A percentile compares a stretch with the other conserved stretches of the same genome.
Conservation (phyloP, 352 stramenopile species). For the Globisporangium nodosum region DNA sequence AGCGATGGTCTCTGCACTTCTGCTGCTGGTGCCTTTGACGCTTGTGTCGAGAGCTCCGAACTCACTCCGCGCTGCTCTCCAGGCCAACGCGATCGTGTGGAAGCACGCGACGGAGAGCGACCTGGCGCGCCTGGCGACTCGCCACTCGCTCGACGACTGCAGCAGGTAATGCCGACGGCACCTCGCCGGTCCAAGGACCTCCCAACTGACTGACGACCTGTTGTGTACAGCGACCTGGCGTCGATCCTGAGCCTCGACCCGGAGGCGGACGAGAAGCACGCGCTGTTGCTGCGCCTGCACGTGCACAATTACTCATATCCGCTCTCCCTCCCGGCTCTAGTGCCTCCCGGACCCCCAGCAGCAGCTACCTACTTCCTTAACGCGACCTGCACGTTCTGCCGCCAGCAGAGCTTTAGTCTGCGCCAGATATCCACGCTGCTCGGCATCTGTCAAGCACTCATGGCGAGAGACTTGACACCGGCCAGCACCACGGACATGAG, state of each 20-base stretch:
- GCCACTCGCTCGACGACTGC: conserved; percentile 49
- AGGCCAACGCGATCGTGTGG: conserved; percentile 62
- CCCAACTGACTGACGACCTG: neutral
- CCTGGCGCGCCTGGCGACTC: conserved; percentile 26
- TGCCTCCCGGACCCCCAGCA: neutral
- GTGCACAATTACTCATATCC: conserved; percentile 73
- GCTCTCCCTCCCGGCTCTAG: neutral
- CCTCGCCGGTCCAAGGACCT: too few relatives aligned
- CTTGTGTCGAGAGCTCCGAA: neutral
- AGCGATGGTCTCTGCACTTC: neutral
- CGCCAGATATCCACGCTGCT: conserved; percentile 64
- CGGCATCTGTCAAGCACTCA: conserved; percentile 60
- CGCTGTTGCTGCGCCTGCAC: conserved; percentile 46
- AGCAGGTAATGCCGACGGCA: conserved; percentile 26
- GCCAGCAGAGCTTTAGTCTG: conserved; percentile 46
- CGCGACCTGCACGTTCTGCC: conserved; percentile 41
- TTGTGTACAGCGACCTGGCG: conserved; percentile 26
- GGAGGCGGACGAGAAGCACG: conserved; percentile 25
- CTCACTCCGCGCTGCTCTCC: neutral
- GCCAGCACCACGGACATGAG: conserved; percentile 44
- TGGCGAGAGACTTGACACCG: conserved; percentile 42
- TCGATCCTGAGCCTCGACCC: conserved; percentile 45
- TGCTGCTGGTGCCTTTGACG: neutral
- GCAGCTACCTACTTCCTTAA: neutral
- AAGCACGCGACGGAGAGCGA: conserved; percentile 37